Base-by-base conservation (phyloP, 306 rosid genomes). In the Pterocarpus santalinus region DNA sequence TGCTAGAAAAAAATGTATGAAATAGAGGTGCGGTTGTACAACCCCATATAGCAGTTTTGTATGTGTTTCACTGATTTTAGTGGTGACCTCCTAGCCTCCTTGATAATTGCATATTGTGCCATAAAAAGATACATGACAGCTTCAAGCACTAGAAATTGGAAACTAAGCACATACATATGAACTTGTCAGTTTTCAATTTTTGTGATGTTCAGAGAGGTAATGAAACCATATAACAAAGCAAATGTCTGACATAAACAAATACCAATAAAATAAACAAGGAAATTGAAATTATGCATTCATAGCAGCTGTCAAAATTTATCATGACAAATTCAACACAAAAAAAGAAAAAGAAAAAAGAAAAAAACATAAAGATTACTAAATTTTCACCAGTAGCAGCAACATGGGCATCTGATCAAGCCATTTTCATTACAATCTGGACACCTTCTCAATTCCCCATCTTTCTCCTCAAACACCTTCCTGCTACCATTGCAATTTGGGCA, bases 381-480 rank as follows among this genome's bases (percentile, higher is more conserved):
- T 65, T 22, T n/a, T 11, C 43, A 55, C 34, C 32, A 39, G 36
- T 39, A 80, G 85, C 90, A 89, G 72, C 97, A 93, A 80, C 73
- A 44, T 2, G 91, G 89, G 83, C 98, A 94, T 80, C 90, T 83
- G 0, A 89, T 85, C 92, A 94, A 90, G 56, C 98, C 98, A 84
- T 94, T 94, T 77, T 94, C 97, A 39, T 94, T 94, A 76, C 98
- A 94, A 57, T 79, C 65, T 1, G 79, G 83, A 83, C 98, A 94
- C 83, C 92, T 90, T 77, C 77, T 86, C 86, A 85, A 67, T 16
- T 64, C 87, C 43, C 92, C 89, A 35, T 84, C 84, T 58, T 82
- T 87, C 75, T 86, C 84, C 33, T 87, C 84, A 75, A 90, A 94
- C 73, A 92, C 88, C 84, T 94, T 94, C 49, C 87, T 87, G 36